Evolutionary conservation across 2,329 filamentous ascomycete genomes (phyloP), one percentile per base, ranked within the genome.

Genomic region (Canariomyces notabilis): DNA sequence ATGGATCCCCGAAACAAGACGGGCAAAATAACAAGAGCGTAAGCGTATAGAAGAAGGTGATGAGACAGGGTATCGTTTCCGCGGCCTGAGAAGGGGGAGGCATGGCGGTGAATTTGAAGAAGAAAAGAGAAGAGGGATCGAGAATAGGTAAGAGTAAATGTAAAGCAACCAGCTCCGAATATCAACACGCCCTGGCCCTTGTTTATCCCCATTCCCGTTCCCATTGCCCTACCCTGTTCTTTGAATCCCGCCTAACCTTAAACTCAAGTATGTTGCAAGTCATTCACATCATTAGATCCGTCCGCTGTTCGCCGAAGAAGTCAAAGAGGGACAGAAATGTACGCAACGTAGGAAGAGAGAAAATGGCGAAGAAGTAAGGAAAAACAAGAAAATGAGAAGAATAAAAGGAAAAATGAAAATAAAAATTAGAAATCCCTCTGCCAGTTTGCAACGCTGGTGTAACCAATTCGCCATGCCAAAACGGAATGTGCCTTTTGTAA

Each of bases 401-500:
- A 15, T 15, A 36, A 32, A 29, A 38, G 41, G 15, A 34, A 45
- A 29, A 42, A 43, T 18, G 34, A 21, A 35, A 40, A 45, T 45
- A 37, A 34, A 42, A 46, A 44, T 48, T 48, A 49, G 41, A 52
- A 53, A 50, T 21, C 53, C 45, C 41, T 52, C 52, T 58, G 57
- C 58, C 57, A 52, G 49, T 43, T 50, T 53, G 57, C 59, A 53
- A 48, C 56, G 11, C 52, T 29, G 9, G 26, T 29, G 9, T 29
- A 29, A 29, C 26, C 26, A 3, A 11, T 29, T 29, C 8, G 26
- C 26, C 26, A n/a, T 18, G 19, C 37, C 37, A n/a, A 26, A 46
- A 44, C 41, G 33, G 33, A 36, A 40, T 44, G 9, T 11, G 9
- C 26, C 51, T 21, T 46, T 22, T 44, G 34, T 44, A 44, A 44